phyloP scores from a whole-genome alignment of 106 monocot genomes.

The Acanthochlamys bracteata region DNA sequence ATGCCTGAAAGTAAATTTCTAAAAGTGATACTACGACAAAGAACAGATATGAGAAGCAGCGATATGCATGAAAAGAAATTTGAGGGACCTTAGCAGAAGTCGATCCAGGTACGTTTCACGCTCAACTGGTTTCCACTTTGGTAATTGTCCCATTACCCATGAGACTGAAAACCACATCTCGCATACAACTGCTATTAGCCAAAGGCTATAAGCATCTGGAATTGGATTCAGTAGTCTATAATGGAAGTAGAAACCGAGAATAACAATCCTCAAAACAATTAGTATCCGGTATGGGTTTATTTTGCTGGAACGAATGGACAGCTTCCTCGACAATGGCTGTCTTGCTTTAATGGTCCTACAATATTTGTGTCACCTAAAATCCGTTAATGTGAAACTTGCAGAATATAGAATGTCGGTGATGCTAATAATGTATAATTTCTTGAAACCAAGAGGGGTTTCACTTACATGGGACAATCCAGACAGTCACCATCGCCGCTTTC shows the following conservation, averaged over 20 bases:
- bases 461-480: too few species aligned
- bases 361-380: too few species aligned
- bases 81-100: slow-evolving; percentile 54
- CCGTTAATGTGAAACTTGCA: slow-evolving; percentile 13
- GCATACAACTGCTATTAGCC: slow-evolving; percentile 79
- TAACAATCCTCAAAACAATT: slow-evolving; percentile 61
- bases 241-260: slow-evolving; percentile 73
- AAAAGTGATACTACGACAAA: too few species aligned
- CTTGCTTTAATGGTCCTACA: too few species aligned
- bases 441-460: too few species aligned
- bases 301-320: slow-evolving; percentile 55
- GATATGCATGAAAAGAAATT: neutral
- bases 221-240: slow-evolving; percentile 71
- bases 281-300: slow-evolving; percentile 78
- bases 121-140: slow-evolving; percentile 77
- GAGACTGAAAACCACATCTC: slow-evolving; percentile 87
- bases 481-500: slow-evolving; percentile 31
- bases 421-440: too few species aligned
- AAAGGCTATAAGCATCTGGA: slow-evolving; percentile 57
- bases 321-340: slow-evolving; percentile 69
- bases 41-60: neutral
- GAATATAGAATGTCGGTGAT: too few species aligned
- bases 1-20: slow-evolving; percentile 26
- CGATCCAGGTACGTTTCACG: slow-evolving; percentile 81
- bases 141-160: slow-evolving; percentile 88